Evolutionary conservation across 345 rosid species (phyloP), one percentile per base, ranked within the genome.

Genomic region (Triadica sebifera): DNA sequence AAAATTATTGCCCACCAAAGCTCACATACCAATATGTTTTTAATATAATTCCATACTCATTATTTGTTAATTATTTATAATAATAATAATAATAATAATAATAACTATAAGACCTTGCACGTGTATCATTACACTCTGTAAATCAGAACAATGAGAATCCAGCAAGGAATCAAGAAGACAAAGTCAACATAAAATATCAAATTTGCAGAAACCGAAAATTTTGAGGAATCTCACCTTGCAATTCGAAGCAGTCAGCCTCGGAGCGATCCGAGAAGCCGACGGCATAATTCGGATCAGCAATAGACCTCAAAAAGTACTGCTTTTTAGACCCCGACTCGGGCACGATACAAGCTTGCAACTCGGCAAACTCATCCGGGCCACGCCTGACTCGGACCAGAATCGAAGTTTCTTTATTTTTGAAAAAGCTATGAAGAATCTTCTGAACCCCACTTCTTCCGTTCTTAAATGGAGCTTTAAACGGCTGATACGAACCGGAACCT

Each of bases 311-410:
- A 85, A 93, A 86, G 73, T 89, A 92, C 71, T 87, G 91, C 83
- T 38, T 92, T 78, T 70, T 88, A 12, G 86, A 92, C 67, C 78
- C 86, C 15, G 93, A 77, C 8, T 92, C 97, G 69, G 98, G 99
- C 68, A 95, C 99, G 77, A 95, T 86, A 79, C 99, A 95, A 39
- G 97, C 99, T 39, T 92, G 96, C 22, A 95, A 80, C 88, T 92
- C 90, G 20, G 87, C 79, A 61, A 87, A 80, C 69, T 91, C 97
- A 64, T 85, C 80, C 4, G 71, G 50, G 56, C 97, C 93, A 13
- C 98, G 95, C 64, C 98, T 71, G 70, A 93, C 93, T 59, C 87
- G 76, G 25, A 95, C 96, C 16, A 86, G 80, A 38, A 95, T 93
- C 67, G 85, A 89, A 5, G 99, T 92, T 74, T 95, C 94, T 77